phyloP scores from a whole-genome alignment of 768 basidiomycete species.

The Boletus coccyginus region DNA sequence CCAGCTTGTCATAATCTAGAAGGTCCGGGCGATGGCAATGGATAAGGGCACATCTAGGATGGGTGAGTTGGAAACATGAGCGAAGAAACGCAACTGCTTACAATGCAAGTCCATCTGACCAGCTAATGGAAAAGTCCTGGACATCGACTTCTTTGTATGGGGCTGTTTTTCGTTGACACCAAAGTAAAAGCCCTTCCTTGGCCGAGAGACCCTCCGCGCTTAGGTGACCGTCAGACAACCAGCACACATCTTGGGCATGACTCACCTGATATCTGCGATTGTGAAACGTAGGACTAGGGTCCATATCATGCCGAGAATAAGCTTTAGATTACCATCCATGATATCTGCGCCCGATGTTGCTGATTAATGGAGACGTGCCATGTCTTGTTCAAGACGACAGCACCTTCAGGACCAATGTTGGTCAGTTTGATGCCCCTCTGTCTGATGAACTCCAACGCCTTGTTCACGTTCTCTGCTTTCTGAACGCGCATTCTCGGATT shows the following conservation, averaged over 20 bases:
- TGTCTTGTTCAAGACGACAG: constrained; percentile 1
- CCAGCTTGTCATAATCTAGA: constrained; percentile 80
- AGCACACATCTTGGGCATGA: constrained; percentile 7
- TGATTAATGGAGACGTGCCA: constrained; percentile 1
- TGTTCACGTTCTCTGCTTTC: constrained; percentile 97
- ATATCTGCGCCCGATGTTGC: constrained; percentile 60
- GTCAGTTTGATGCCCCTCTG: constrained; percentile 93
- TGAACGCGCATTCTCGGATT: constrained; percentile 90
- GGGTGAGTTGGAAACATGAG: constrained; percentile 6
- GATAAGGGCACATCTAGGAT: constrained; percentile 88
- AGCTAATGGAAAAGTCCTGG: constrained; percentile 89
- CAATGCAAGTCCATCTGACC: constrained; percentile 95
- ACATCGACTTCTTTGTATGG: constrained; percentile 91
- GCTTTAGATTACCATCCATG: constrained; percentile 97
- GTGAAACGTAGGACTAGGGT: constrained; percentile 95
- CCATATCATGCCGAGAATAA: constrained; percentile 99
- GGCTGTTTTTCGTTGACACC: constrained; percentile 97
- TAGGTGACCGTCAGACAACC: constrained; percentile 15
- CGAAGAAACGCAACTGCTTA: constrained; percentile 37
- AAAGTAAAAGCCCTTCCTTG: constrained; percentile 93
- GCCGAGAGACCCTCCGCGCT: constrained; percentile 99
- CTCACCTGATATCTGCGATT: constrained; percentile 95
- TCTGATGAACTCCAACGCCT: constrained; percentile 93
- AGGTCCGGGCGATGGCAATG: constrained; percentile 97
- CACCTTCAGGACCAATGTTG: constrained; percentile 96